Base-by-base conservation (phyloP, 352 stramenopile species). In the Phytopythium kandeliae region DNA sequence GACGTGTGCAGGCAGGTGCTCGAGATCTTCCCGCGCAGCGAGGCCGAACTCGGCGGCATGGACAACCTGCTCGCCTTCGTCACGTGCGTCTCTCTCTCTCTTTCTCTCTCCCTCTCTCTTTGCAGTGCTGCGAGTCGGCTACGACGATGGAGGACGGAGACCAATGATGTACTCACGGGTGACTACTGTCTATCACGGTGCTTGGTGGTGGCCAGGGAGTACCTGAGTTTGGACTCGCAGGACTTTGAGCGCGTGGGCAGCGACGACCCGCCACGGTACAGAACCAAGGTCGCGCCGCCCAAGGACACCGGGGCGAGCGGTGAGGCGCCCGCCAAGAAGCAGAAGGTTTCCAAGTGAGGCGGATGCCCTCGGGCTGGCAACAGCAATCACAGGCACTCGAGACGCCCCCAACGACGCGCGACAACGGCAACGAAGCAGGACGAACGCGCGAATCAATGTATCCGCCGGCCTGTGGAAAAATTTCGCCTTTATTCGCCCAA, bases 401-500 rank as follows among this genome's bases (percentile, higher is more conserved):
- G n/a, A n/a, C n/a, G n/a, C n/a, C n/a, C n/a, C n/a, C n/a, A n/a
- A n/a, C n/a, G n/a, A n/a, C n/a, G n/a, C n/a, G n/a, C n/a, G n/a
- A 36, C 31, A 36, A 13, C 31, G 16, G 2, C 31, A 36, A 13
- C 31, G 2, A 13, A 24, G 36, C 13, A 43, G 28, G 16, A 21
- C 33, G 22, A 30, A 47, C 22, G 30, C 15, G n/a, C n/a, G 28
- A 31, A 31, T 9, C 28, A 31, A 4, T 9, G 28, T 31, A 31
- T 4, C 28, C 9, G 4, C 4, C 16, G 51, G 13, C 12, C 8
- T 47, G 38, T 74, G 58, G 62, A 57, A 77, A 79, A 86, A 84
- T 86, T 85, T 89, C 78, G 73, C 78, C 78, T 89, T 89, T 89
- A 89, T 89, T 86, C 69, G 74, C 66, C 44, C 69, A 80, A 83